phyloP scores from a whole-genome alignment of 331 rosid species.

The Malus hybrid region DNA sequence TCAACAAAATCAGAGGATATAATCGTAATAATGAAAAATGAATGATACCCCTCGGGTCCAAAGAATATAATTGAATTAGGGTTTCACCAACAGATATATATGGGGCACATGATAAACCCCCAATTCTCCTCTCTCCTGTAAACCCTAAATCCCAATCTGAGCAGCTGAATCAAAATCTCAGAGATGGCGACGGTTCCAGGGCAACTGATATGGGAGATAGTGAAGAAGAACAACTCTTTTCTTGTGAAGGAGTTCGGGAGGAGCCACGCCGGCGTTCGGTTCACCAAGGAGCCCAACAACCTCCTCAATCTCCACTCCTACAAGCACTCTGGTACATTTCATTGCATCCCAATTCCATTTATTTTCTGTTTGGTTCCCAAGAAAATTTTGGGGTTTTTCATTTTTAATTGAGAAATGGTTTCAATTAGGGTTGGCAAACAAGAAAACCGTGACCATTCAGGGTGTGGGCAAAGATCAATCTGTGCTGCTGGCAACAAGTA shows the following conservation, averaged over 20 bases:
- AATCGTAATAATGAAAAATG: neutral
- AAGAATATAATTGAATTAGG: conserved; percentile 27
- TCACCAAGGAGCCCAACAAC: too few species aligned
- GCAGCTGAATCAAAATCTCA: conserved; percentile 18
- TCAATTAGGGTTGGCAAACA: conserved; percentile 81
- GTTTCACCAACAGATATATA: conserved; percentile 32
- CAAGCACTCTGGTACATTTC: too few species aligned
- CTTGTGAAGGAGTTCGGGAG: too few species aligned
- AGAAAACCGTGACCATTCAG: conserved; percentile 85
- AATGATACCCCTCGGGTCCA: conserved; percentile 16
- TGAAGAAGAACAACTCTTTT: too few species aligned
- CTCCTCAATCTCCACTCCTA: too few species aligned
- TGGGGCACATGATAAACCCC: conserved; percentile 11
- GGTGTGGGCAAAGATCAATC: conserved; percentile 63
- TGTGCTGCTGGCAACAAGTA: conserved; percentile 74
- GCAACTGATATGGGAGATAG: too few species aligned
- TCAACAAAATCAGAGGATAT: neutral
- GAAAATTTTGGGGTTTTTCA: too few species aligned
- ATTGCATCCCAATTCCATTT: too few species aligned
- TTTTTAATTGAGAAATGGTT: neutral
- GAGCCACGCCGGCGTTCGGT: too few species aligned
- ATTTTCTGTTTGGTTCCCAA: too few species aligned
- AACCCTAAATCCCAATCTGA: neutral
- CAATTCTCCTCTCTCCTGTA: neutral
- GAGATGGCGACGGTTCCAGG: conserved; percentile 55